Conservation (phyloP, 1,284 basidiomycete genomes). For the Leccinum solheimii region DNA sequence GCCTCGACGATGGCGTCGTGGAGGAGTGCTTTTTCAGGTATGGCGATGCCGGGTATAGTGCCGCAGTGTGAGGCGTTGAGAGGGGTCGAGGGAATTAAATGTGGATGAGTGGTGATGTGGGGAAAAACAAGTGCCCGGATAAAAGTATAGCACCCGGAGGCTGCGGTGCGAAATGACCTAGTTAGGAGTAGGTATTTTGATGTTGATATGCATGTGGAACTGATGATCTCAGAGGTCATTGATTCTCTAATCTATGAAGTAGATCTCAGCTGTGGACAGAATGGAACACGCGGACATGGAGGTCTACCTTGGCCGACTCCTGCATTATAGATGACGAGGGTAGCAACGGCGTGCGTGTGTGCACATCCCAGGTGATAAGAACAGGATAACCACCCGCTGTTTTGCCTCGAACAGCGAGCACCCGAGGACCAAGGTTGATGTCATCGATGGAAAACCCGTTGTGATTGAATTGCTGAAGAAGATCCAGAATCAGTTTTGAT, state of each 20-base stretch:
- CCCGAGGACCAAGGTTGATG: conserved; percentile 19
- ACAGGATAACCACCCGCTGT: not conserved
- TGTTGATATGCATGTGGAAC: conserved; percentile 10
- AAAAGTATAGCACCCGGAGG: conserved; percentile 8
- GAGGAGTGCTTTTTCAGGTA: conserved; percentile 9
- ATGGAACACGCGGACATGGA: not conserved
- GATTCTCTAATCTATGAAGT: not conserved
- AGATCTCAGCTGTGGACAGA: not conserved
- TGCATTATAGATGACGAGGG: not conserved
- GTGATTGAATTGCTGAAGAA: conserved; percentile 12
- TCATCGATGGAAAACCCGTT: not conserved
- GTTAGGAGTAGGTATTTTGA: conserved; percentile 23
- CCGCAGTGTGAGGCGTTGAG: conserved; percentile 16
- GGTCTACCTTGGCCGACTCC: conserved; percentile 5
- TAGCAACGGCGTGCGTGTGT: conserved; percentile 5
- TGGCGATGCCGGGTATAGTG: conserved; percentile 1
- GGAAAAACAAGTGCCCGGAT: conserved; percentile 17
- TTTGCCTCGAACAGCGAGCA: conserved; percentile 9
- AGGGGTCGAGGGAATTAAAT: not conserved
- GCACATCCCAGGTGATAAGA: conserved; percentile 14
- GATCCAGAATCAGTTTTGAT: conserved; percentile 1
- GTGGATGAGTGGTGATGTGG: not conserved
- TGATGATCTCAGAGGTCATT: conserved; percentile 1
- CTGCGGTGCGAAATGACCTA: conserved; percentile 1
- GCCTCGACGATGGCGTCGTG: conserved; percentile 16